A percentile compares a stretch with the other conserved stretches of the same genome.
These are phyloP conservation scores for Trichaptum fuscoviolaceum DNA, from an alignment of 768 basidiomycete genomes.

Conservation along the genomic window DNA sequence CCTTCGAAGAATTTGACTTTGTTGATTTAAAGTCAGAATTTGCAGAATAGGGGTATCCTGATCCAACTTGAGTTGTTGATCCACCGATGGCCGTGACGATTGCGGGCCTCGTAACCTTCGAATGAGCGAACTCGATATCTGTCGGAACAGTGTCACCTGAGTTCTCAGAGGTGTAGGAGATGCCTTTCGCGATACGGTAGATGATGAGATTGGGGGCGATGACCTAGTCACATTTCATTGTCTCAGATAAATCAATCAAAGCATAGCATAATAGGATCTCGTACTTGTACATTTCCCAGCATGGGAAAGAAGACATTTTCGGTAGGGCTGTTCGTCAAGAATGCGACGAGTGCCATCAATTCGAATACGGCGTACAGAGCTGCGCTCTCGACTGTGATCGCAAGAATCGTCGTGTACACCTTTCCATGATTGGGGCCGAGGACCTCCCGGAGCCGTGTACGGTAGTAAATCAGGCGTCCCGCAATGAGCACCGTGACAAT, in stretches of 20 bases:
- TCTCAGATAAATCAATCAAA: not conserved
- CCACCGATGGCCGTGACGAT: not conserved
- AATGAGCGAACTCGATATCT: not conserved
- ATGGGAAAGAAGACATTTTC: not conserved
- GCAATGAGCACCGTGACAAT: conserved; percentile 35
- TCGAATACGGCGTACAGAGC: conserved; percentile 34
- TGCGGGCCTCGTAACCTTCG: not conserved
- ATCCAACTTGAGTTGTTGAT: not conserved
- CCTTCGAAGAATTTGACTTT: not conserved
- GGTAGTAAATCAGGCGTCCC: conserved; percentile 29
- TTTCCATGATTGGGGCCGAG: conserved; percentile 27
- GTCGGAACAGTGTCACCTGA: not conserved
- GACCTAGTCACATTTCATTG: not conserved
- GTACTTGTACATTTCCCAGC: not conserved
- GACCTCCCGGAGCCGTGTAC: conserved; percentile 21
- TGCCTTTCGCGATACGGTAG: not conserved
- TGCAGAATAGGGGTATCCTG: not conserved
- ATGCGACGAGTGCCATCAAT: conserved; percentile 34
- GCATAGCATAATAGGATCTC: not conserved
- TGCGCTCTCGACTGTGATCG: conserved; percentile 37
- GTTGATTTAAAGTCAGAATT: not conserved
- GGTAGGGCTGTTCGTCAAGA: conserved; percentile 26
- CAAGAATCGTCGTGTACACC: conserved; percentile 32
- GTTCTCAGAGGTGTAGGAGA: not conserved
- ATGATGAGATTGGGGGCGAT: not conserved